Evolutionary conservation across 1,284 basidiomycete species (phyloP).

Genomic region (Trichosporon sp.): DNA sequence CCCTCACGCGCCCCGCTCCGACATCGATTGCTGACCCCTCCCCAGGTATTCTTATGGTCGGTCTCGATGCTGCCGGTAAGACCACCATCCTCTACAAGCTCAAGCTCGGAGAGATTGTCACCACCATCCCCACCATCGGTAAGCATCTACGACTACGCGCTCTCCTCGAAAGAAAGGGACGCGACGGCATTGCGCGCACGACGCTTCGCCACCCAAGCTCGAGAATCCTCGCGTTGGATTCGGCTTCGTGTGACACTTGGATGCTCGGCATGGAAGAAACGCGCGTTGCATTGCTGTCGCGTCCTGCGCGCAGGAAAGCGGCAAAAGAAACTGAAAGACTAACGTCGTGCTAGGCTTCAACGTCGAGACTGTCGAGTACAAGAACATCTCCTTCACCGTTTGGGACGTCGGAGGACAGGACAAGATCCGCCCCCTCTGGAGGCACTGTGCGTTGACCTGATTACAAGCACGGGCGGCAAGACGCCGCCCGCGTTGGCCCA

Average conservation of each 20-base stretch:
- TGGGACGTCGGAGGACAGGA: conserved; percentile 99
- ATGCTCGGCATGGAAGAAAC: background rate
- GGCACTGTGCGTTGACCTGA: conserved; percentile 62
- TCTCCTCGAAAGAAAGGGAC: background rate
- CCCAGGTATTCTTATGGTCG: conserved; percentile 70
- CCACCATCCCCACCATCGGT: conserved; percentile 87
- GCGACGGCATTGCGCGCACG: conserved; percentile 1
- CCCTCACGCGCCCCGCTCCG: conserved; percentile 7
- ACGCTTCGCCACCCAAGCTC: conserved; percentile 9
- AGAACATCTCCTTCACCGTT: conserved; percentile 99
- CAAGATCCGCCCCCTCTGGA: conserved; percentile 97
- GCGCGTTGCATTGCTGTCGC: background rate
- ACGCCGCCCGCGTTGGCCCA: background rate
- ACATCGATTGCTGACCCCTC: conserved; percentile 16
- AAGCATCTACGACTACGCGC: conserved; percentile 1
- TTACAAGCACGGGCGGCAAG: conserved; percentile 1
- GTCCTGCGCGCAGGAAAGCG: background rate
- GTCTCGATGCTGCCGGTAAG: conserved; percentile 95
- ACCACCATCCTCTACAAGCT: conserved; percentile 99
- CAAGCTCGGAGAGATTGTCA: conserved; percentile 97
- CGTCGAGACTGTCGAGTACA: conserved; percentile 99
- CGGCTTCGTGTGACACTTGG: background rate
- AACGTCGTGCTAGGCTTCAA: conserved; percentile 66
- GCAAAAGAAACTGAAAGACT: background rate
- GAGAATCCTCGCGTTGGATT: background rate